These are phyloP conservation scores for Aspergillus bridgeri DNA, from an alignment of 495 filamentous ascomycete genomes.

Conservation along the genomic window DNA sequence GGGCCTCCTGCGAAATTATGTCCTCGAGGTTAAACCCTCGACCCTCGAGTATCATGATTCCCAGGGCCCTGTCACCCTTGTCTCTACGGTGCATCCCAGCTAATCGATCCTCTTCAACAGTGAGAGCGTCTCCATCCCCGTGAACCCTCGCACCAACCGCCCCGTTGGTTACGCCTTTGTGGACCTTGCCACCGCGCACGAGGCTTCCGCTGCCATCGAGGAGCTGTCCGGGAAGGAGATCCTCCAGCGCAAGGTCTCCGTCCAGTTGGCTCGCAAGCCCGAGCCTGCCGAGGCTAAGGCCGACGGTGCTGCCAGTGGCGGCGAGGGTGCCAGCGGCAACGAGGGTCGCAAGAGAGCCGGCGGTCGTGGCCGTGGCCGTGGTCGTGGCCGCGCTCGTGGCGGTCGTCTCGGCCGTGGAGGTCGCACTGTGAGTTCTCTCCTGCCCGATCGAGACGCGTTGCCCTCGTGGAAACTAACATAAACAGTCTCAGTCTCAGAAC, in stretches of 20 bases:
- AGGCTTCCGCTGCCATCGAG: constrained; percentile 90
- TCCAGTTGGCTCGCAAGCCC: constrained; percentile 96
- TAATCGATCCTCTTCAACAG: constrained; percentile 42
- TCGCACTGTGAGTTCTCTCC: constrained; percentile 60
- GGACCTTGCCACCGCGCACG: constrained; percentile 86
- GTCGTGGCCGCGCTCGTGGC: constrained; percentile 69
- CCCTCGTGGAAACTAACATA: background rate
- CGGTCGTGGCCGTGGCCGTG: constrained; percentile 72
- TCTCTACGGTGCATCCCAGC: background rate
- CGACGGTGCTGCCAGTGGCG: constrained; percentile 63
- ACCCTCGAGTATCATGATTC: too few relatives aligned
- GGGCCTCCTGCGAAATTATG: too few relatives aligned
- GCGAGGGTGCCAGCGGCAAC: constrained; percentile 63
- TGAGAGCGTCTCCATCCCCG: constrained; percentile 96
- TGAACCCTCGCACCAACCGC: constrained; percentile 96
- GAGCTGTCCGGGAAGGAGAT: constrained; percentile 96
- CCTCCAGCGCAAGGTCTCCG: constrained; percentile 95
- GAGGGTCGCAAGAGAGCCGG: constrained; percentile 77
- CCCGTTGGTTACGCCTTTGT: constrained; percentile 99
- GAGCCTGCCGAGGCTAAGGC: constrained; percentile 76
- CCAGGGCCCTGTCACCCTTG: background rate
- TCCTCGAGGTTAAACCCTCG: too few relatives aligned
- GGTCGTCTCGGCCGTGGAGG: constrained; percentile 61
- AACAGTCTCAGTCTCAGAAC: constrained; percentile 24
- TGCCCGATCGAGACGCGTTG: background rate